Base-by-base conservation (phyloP, 768 basidiomycete species). In the Amanita polypyramis region DNA sequence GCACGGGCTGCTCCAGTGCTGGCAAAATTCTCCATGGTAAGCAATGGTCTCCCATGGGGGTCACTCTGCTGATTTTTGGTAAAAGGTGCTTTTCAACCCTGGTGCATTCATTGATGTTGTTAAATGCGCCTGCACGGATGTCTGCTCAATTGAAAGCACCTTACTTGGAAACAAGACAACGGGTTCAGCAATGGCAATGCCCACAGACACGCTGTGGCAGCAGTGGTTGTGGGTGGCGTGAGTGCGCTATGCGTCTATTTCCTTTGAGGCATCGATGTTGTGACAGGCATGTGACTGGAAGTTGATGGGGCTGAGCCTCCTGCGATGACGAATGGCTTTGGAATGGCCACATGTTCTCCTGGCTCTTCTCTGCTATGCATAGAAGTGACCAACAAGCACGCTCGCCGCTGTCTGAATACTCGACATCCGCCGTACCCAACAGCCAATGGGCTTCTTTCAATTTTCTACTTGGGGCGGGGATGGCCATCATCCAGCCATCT, bases 31-130 rank as follows among this genome's bases (percentile, higher is more conserved):
- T 63, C 72, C 10, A 70, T 67, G 61, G 79, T 80, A 41, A 45
- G 70, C 57, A 4, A 10, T 17, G 9, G 8, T 41, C 23, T 32
- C 20, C 11, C 12, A 1, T 5, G 32, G 17, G 21, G 12, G 39
- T 33, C 35, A 11, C 30, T 25, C 33, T 11, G 38, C 37, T 33
- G 33, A 39, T 36, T 50, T 12, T 23, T 25, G 15, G 20, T n/a
- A n/a, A 42, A 21, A 82, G 80, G 67, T 83, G 53, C 71, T 82
- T 38, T 76, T 76, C 55, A 80, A 82, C 52, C 81, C 81, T 1
- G 73, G 76, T 23, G 74, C 74, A 1, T 82, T 82, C 61, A 67
- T 81, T 52, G 70, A 73, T 54, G 67, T 79, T 38, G 80, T 82
- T 57, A 70, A 75, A 61, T 82, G 82, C 61, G 70, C 79, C 4